Evolutionary conservation across 106 monocot genomes (phyloP).

Genomic region (Dactylorhiza incarnata): DNA sequence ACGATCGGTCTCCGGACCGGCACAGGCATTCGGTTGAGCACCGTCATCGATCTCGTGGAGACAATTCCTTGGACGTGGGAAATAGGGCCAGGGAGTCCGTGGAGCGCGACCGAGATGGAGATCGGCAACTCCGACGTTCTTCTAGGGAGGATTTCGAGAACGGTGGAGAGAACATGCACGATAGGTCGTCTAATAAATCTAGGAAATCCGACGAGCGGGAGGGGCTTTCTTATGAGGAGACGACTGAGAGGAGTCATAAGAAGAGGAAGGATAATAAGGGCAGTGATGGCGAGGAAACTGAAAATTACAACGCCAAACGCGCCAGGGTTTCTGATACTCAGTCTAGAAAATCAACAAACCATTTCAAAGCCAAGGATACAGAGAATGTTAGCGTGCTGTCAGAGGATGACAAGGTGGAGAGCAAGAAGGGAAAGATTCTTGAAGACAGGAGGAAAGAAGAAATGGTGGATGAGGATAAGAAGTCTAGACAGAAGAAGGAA

Average conservation of each 20-base stretch:
- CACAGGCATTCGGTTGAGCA: slow-evolving; percentile 6
- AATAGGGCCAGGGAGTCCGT: neutral
- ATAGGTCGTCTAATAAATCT: neutral
- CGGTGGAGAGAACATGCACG: neutral
- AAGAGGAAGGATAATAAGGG: slow-evolving; percentile 7
- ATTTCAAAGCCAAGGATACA: neutral
- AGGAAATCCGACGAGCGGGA: slow-evolving; percentile 7
- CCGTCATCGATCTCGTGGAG: neutral
- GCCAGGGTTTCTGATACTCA: slow-evolving; percentile 1
- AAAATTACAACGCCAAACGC: slow-evolving; percentile 3
- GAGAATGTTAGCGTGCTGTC: neutral
- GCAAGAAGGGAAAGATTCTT: slow-evolving; percentile 1
- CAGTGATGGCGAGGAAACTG: neutral
- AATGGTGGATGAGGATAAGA: neutral
- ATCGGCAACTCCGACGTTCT: slow-evolving; percentile 2
- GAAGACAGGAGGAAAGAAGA: slow-evolving; percentile 1
- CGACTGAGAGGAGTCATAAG: neutral
- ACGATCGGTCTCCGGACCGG: neutral
- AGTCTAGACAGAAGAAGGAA: neutral
- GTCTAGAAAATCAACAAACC: neutral
- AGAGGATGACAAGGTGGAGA: neutral
- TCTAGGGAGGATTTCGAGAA: slow-evolving; percentile 1
- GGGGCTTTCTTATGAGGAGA: slow-evolving; percentile 1
- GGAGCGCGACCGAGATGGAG: slow-evolving; percentile 2
- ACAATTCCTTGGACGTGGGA: neutral